Evolutionary conservation across 805 yeast genomes (phyloP).

Genomic region (Pichia nanzhaoensis): DNA sequence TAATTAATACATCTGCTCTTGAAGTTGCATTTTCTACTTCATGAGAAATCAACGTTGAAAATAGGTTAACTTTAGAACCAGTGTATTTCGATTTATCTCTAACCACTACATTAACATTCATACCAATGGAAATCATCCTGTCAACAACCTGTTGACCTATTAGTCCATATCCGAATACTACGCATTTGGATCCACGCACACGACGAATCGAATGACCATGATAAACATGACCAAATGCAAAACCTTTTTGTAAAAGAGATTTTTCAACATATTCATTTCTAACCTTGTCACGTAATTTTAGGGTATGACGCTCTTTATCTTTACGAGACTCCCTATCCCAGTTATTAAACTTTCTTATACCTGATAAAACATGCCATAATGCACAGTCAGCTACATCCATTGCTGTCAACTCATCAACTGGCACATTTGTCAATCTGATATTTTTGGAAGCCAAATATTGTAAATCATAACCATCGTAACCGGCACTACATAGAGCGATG

Average conservation of each 20-base stretch:
- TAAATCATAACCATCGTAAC: constrained; percentile 40
- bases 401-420: constrained; percentile 42
- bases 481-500: constrained; percentile 51
- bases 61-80: background rate
- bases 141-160: constrained; percentile 63
- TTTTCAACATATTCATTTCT: constrained; percentile 12
- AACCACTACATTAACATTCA: constrained; percentile 58
- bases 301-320: constrained; percentile 25
- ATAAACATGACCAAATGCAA: constrained; percentile 17
- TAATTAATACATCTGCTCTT: constrained; percentile 48
- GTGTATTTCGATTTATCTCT: constrained; percentile 35
- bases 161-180: constrained; percentile 68
- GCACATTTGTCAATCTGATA: constrained; percentile 55
- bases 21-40: background rate
- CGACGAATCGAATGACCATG: constrained; percentile 11
- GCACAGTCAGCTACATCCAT: constrained; percentile 72
- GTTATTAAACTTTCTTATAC: constrained; percentile 50
- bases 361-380: constrained; percentile 47
- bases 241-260: constrained; percentile 1
- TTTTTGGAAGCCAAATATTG: constrained; percentile 29
- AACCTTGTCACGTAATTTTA: constrained; percentile 34
- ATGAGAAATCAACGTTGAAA: background rate
- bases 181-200: constrained; percentile 42
- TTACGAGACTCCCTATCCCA: constrained; percentile 30
- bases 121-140: constrained; percentile 51